These are phyloP conservation scores for Amanita thiersii DNA, from an alignment of 768 basidiomycete genomes.

Conservation along the genomic window DNA sequence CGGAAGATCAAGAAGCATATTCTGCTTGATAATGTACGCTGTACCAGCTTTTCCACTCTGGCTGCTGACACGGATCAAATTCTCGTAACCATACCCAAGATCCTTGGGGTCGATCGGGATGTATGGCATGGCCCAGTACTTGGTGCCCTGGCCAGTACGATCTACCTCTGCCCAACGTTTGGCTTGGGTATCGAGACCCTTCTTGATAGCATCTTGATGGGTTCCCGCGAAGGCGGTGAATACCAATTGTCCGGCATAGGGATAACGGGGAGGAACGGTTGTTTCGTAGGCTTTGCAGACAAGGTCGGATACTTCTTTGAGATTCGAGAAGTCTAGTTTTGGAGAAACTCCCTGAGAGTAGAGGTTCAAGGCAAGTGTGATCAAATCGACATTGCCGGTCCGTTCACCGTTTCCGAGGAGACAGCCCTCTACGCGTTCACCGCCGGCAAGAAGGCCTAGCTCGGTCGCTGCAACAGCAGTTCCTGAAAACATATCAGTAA, in stretches of 20 bases:
- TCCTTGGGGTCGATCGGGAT: slow-evolving; percentile 95
- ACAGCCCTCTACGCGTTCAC: slow-evolving; percentile 93
- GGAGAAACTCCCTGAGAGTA: slow-evolving; percentile 93
- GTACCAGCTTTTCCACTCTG: slow-evolving; percentile 99
- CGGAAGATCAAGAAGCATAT: slow-evolving; percentile 87
- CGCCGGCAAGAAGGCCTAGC: slow-evolving; percentile 85
- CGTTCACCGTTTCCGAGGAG: slow-evolving; percentile 97
- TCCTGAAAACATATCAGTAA: slow-evolving; percentile 34
- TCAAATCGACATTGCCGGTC: slow-evolving; percentile 96
- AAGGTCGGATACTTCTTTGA: slow-evolving; percentile 83
- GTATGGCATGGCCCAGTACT: slow-evolving; percentile 90
- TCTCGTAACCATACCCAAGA: slow-evolving; percentile 91
- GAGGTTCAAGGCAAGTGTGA: slow-evolving; percentile 91
- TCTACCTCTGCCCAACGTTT: slow-evolving; percentile 52
- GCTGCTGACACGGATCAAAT: slow-evolving; percentile 98
- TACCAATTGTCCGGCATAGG: slow-evolving; percentile 95
- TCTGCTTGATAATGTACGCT: slow-evolving; percentile 92
- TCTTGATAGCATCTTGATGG: slow-evolving; percentile 99
- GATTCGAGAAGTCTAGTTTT: slow-evolving; percentile 84
- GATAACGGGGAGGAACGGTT: slow-evolving; percentile 95
- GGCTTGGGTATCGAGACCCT: slow-evolving; percentile 92
- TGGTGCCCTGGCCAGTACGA: slow-evolving; percentile 43
- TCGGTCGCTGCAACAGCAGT: slow-evolving; percentile 93
- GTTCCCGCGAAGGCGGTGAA: slow-evolving; percentile 98
- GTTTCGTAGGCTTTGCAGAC: slow-evolving; percentile 95